Base-by-base conservation (phyloP, 2,329 filamentous ascomycete species). In the Ophiosphaerella herpotricha region DNA sequence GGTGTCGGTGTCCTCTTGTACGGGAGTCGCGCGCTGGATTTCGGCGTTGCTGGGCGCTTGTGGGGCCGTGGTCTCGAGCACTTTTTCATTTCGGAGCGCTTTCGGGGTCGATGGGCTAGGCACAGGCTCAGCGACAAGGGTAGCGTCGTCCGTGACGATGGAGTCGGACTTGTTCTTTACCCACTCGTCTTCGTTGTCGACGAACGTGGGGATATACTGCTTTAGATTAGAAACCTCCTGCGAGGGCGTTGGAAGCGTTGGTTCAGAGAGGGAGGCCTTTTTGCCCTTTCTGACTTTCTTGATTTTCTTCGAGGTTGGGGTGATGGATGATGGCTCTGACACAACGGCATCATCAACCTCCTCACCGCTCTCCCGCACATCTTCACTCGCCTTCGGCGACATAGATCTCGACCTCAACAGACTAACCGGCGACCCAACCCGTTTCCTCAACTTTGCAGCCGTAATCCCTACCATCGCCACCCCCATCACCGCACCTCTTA, bases 271-370 rank as follows among this genome's bases (percentile, higher is more conserved):
- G 2, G 57, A 60, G 4, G 58, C 64, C 34, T 70, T 69, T 49
- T 69, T 72, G 16, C 57, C 59, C 53, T 73, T 71, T 55, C 70
- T 70, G 11, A 42, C 50, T 47, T 70, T 73, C 53, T 72, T 68
- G 13, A 33, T 44, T 18, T 55, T 52, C 50, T 53, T 12, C 42
- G 26, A 29, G 26, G 7, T 63, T 8, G 55, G 41, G 7, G 54
- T 53, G 14, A 56, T 40, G 4, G 50, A 39, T n/a, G 43, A 56
- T 13, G 46, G 40, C 26, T 29, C 26, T 13, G 52, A 39, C 38
- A 49, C 39, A 29, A 8, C 29, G 14, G 29, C 26, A 7, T 29
- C 26, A 29, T 29, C 26, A 29, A 29, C 7, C 26, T 8, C 18
- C 18, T 21, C 18, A 21, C 18, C 26, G 26, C 26, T 11, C 26